Conservation (phyloP, 1,139 yeast species). For the Blastobotrys illinoisensis region DNA sequence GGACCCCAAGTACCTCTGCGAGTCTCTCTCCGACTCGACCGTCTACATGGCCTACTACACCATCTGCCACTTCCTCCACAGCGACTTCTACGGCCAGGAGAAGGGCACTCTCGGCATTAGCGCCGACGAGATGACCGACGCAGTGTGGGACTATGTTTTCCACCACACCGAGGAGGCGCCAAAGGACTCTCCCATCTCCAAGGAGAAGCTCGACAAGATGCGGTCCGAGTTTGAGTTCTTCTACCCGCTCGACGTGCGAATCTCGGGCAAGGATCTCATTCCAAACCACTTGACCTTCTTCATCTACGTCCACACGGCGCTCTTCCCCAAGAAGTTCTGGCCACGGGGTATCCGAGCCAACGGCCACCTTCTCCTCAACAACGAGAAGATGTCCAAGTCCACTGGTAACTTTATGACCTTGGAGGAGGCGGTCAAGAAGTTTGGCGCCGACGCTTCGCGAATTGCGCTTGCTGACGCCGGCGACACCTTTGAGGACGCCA, state of each 20-base stretch:
- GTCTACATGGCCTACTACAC: slow-evolving; percentile 96
- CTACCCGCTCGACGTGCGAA: slow-evolving; percentile 85
- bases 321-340: slow-evolving; percentile 89
- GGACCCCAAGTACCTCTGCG: slow-evolving; percentile 92
- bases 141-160: slow-evolving; percentile 89
- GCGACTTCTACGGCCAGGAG: slow-evolving; percentile 76
- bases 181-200: slow-evolving; percentile 47
- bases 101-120: slow-evolving; percentile 67
- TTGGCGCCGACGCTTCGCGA: slow-evolving; percentile 97
- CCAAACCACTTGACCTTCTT: slow-evolving; percentile 97
- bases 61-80: slow-evolving; percentile 76
- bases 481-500: slow-evolving; percentile 95
- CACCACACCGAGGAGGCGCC: slow-evolving; percentile 60
- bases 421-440: slow-evolving; percentile 75
- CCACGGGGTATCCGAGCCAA: slow-evolving; percentile 92
- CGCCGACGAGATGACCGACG: slow-evolving; percentile 87
- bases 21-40: slow-evolving; percentile 93
- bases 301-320: slow-evolving; percentile 86
- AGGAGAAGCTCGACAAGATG: slow-evolving; percentile 60
- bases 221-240: slow-evolving; percentile 94
- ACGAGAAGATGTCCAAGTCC: slow-evolving; percentile 96
- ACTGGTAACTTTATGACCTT: slow-evolving; percentile 96
- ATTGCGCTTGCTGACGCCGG: slow-evolving; percentile 99
- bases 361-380: slow-evolving; percentile 92
- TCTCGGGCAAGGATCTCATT: slow-evolving; percentile 95